Evolutionary conservation across 169 alveolate species (phyloP), one percentile per base, ranked within the genome.

Genomic region (Eimeria acervulina): DNA sequence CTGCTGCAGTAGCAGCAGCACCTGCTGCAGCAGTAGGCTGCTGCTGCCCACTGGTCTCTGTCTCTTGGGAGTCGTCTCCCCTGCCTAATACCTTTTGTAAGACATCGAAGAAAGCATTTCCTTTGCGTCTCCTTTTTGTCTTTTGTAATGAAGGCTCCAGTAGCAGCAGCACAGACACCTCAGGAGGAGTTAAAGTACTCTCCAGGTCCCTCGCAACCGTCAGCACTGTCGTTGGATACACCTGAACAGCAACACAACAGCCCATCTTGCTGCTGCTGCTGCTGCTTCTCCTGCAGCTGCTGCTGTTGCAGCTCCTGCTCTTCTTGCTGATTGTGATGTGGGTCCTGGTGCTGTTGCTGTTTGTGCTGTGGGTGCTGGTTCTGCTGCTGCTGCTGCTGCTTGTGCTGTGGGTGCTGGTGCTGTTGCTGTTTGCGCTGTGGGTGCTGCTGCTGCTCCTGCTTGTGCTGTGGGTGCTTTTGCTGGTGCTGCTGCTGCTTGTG

Each of bases 171-270:
- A 68, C 83, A 26, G 94, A 61, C 61, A 88, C 78, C 84, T 88
- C 94, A 17, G 94, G 94, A 2, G 94, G 94, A 31, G 52, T 88
- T 47, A 55, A 28, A 19, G 70, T 40, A 40, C 84, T 88, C 94
- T 88, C 94, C 28, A 88, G 31, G 47, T 88, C 94, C 36, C 94
- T 59, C 3, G 80, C 94, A 2, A 59, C 78, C n/a, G 94, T 61
- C 26, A 88, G 63, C n/a, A 88, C 70, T 66, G 94, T 51, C 47
- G 94, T 42, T 42, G 94, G 94, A 38, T 88, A 88, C 23, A 88
- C 61, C 84, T 88, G 68, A 2, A 88, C 4, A 19, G 15, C 26
- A 63, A 17, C 26, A n/a, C n/a, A 63, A 36, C 84, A 72, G 47
- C 12, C 31, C 2, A 40, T n/a, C 5, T 38, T 7, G 3, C 4